These are phyloP conservation scores for Suillus occidentalis DNA, from an alignment of 768 basidiomycete genomes.

Conservation along the genomic window DNA sequence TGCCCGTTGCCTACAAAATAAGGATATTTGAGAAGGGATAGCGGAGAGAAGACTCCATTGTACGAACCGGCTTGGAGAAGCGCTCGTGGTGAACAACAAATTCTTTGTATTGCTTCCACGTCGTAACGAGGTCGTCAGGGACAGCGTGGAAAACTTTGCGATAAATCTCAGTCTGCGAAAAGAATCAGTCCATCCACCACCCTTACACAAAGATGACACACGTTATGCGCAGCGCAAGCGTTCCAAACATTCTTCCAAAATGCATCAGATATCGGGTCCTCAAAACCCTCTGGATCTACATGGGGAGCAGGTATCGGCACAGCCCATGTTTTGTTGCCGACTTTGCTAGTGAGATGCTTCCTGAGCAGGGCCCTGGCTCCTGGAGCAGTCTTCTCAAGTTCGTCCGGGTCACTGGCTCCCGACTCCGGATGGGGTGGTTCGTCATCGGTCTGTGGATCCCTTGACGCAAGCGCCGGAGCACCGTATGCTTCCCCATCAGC, in stretches of 20 bases:
- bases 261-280: slow-evolving; percentile 81
- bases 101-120: slow-evolving; percentile 96
- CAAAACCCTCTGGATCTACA: slow-evolving; percentile 76
- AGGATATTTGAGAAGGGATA: slow-evolving; percentile 7
- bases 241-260: slow-evolving; percentile 95
- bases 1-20: slow-evolving; percentile 43
- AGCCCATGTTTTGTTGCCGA: slow-evolving; percentile 56
- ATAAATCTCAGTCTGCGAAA: slow-evolving; percentile 83
- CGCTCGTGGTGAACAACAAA: slow-evolving; percentile 78
- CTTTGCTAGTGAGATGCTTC: slow-evolving; percentile 54
- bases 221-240: slow-evolving; percentile 85
- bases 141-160: slow-evolving; percentile 93
- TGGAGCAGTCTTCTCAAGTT: slow-evolving; percentile 50
- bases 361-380: slow-evolving; percentile 50
- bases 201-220: slow-evolving; percentile 37
- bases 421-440: slow-evolving; percentile 48
- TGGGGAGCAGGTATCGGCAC: slow-evolving; percentile 67
- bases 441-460: slow-evolving; percentile 41
- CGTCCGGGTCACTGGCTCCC: slow-evolving; percentile 43
- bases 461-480: slow-evolving; percentile 54
- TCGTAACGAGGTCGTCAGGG: slow-evolving; percentile 89
- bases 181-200: slow-evolving; percentile 1
- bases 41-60: neutral
- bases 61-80: slow-evolving; percentile 62
- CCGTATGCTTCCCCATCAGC: slow-evolving; percentile 50